A percentile compares a stretch with the other conserved stretches of the same genome.
These are phyloP conservation scores for Paramyrothecium roridum DNA, from an alignment of 2,329 filamentous ascomycete species.

Conservation along the genomic window DNA sequence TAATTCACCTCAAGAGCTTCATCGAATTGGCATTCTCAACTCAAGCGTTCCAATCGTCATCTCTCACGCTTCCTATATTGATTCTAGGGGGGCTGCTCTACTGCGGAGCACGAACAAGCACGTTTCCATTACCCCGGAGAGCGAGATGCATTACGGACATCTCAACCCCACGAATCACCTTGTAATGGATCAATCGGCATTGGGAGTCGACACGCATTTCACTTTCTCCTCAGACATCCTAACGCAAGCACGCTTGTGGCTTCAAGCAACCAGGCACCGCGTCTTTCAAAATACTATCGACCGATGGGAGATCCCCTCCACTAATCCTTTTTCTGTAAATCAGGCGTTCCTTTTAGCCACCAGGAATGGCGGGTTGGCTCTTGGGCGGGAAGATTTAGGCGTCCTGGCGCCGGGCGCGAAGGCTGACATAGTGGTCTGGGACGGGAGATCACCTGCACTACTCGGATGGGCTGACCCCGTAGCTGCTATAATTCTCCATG, in stretches of 20 bases:
- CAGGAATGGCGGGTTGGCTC: conserved; percentile 36
- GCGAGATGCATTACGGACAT: neutral
- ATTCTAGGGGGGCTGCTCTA: neutral
- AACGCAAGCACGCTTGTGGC: conserved; percentile 47
- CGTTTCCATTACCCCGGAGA: neutral
- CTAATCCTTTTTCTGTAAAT: conserved; percentile 45
- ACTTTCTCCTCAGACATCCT: conserved; percentile 43
- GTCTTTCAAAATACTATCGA: conserved; percentile 28
- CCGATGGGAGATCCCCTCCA: conserved; percentile 20
- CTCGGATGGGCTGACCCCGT: neutral
- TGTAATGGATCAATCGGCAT: conserved; percentile 41
- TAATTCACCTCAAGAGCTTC: neutral
- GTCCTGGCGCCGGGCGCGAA: neutral
- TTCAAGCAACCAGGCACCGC: conserved; percentile 37
- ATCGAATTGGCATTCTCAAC: neutral
- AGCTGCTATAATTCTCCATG: neutral
- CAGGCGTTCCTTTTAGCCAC: conserved; percentile 52
- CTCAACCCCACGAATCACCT: conserved; percentile 6
- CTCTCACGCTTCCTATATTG: neutral
- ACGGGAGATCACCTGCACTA: neutral
- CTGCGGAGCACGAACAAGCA: neutral
- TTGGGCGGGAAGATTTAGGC: neutral
- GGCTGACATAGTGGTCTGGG: neutral
- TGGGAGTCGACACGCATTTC: conserved; percentile 48
- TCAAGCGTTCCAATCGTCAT: neutral